Base-by-base conservation (phyloP, 2,329 filamentous ascomycete genomes). In the Aureobasidium subglaciale region DNA sequence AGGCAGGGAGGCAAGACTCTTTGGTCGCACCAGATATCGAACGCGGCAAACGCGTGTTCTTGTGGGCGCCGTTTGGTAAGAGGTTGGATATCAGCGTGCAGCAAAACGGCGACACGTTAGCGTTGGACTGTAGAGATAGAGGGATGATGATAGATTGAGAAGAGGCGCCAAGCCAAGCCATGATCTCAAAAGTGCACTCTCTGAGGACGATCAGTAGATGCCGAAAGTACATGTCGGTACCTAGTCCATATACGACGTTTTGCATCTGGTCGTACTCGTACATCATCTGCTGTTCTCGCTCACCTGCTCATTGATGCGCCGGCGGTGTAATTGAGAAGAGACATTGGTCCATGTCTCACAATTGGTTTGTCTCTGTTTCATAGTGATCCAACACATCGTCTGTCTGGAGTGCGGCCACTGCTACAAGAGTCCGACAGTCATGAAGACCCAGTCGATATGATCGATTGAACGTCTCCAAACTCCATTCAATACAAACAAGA, bases 31-130 rank as follows among this genome's bases (percentile, higher is more conserved):
- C n/a, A 45, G 24, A 32, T 10, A n/a, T 22, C 5, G 42, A 37
- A 50, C 46, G 46, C 32, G 46, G 35, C 25, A 35, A 48, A 29
- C 43, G 43, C 43, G 43, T 48, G 30, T 8, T 4, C 24, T 7
- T 8, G 29, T 24, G n/a, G 29, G 13, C 10, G 29, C 29, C 43
- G 43, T 48, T 48, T 9, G 11, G 25, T 24, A 32, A 8, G 16
- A 48, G 43, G 46, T 27, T 50, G 34, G 32, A 50, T 38, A 35
- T 20, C 32, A 50, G 38, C 45, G 45, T 49, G 45, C 32, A 20
- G 30, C 11, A 22, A 11, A 46, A 46, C 43, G 43, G 43, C 29
- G 2, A 30, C 30, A 35, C 18, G 25, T 48, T 30, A 8, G 6
- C 11, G 11, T 11, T n/a, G 34, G 34, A 16, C 8, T 3, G n/a